Conservation (phyloP, 345 rosid species). For the Boechera divaricarpa region DNA sequence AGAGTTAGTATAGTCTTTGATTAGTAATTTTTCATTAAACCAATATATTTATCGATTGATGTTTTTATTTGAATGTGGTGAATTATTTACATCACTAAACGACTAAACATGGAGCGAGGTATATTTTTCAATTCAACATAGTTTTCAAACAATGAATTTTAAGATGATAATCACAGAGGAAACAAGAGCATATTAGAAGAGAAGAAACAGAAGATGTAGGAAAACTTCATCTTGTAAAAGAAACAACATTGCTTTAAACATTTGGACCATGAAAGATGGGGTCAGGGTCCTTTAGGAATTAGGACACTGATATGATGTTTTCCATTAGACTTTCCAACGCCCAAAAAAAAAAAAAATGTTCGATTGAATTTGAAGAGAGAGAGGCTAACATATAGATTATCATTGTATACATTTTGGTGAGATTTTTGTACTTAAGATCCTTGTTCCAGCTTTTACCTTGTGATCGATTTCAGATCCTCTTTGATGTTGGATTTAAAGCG, state of each 20-base stretch:
- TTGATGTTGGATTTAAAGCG: no score
- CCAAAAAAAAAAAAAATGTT: no score
- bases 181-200: neutral
- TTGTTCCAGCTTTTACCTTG: neutral
- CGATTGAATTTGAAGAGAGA: no score
- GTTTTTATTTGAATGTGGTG: neutral
- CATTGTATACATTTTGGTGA: no score
- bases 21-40: neutral
- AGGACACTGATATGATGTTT: neutral
- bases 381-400: no score
- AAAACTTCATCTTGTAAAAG: neutral
- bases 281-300: neutral
- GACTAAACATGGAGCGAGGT: neutral
- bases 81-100: neutral
- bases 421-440: neutral
- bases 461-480: no score
- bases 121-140: neutral
- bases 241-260: neutral
- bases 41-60: neutral
- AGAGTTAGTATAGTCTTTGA: neutral
- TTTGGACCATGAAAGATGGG: neutral
- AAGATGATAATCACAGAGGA: neutral
- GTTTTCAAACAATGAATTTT: neutral
- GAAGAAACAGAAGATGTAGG: neutral
- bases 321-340: neutral